A percentile compares a stretch with the other conserved stretches of the same genome.
phyloP scores from a whole-genome alignment of 306 rosid species.

The Corylus americana region DNA sequence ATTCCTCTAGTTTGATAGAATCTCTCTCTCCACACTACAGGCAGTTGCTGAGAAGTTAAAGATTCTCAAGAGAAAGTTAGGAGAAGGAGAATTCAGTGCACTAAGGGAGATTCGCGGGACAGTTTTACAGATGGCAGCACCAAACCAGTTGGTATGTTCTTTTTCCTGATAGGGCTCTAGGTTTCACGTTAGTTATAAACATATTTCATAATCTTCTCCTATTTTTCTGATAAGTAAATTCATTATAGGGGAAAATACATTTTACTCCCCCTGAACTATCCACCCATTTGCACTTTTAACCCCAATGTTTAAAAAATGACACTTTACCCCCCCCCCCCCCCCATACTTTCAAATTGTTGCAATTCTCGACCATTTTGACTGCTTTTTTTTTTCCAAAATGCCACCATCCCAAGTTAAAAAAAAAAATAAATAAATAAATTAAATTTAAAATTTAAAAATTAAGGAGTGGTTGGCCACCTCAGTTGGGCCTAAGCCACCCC shows the following conservation, averaged over 20 bases:
- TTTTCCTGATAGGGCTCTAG: conserved; percentile 20
- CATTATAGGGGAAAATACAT: not conserved
- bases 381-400: no score
- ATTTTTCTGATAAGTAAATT: not conserved
- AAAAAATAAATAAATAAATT: no score
- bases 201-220: not conserved
- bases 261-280: no score
- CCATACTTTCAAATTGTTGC: no score
- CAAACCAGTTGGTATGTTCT: conserved; percentile 65
- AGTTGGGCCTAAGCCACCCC: no score
- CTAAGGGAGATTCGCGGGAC: conserved; percentile 84
- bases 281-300: no score
- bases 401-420: no score
- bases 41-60: conserved; percentile 67
- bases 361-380: no score
- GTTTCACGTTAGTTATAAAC: conserved; percentile 2
- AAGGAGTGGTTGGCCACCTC: no score
- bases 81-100: conserved; percentile 56
- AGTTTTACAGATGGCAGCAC: conserved; percentile 75
- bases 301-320: no score
- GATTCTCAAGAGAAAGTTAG: conserved; percentile 62
- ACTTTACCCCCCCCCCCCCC: no score
- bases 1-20: conserved; percentile 22
- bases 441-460: no score
- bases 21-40: conserved; percentile 35